These are phyloP conservation scores for Saccharum officinarum DNA, from an alignment of 176 grass and related monocot genomes.

Conservation along the genomic window DNA sequence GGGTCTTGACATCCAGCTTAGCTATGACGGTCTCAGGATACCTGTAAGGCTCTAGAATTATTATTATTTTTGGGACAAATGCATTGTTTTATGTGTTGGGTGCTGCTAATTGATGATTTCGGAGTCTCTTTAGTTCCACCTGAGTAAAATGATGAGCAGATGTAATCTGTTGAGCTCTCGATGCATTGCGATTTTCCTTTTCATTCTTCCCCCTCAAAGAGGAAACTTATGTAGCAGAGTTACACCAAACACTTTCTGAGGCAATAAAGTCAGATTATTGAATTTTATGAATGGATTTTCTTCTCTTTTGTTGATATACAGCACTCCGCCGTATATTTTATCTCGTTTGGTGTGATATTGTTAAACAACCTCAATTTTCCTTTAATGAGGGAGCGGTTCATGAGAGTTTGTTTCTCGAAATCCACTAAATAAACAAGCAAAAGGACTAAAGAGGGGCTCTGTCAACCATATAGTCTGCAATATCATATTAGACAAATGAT, in stretches of 20 bases:
- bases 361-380: background rate
- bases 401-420: background rate
- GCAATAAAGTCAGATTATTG: constrained; percentile 23
- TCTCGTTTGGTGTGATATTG: background rate
- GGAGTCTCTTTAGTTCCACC: constrained; percentile 10
- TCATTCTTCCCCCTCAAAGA: constrained; percentile 9
- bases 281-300: constrained; percentile 4
- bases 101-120: background rate
- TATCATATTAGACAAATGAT: constrained; percentile 44
- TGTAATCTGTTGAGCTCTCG: constrained; percentile 45
- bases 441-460: background rate
- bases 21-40: constrained; percentile 83
- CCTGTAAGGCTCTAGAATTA: constrained; percentile 75
- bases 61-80: constrained; percentile 7
- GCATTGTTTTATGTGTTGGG: constrained; percentile 4
- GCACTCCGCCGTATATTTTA: background rate
- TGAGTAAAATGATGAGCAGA: constrained; percentile 24
- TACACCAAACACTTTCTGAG: background rate
- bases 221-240: constrained; percentile 35
- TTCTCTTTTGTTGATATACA: constrained; percentile 15
- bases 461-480: constrained; percentile 36
- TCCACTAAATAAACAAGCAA: constrained; percentile 19
- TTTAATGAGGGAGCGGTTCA: background rate
- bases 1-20: constrained; percentile 87
- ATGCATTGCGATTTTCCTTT: constrained; percentile 1